Evolutionary conservation across 2,329 filamentous ascomycete species (phyloP).

Genomic region (Elsinoe perseae): DNA sequence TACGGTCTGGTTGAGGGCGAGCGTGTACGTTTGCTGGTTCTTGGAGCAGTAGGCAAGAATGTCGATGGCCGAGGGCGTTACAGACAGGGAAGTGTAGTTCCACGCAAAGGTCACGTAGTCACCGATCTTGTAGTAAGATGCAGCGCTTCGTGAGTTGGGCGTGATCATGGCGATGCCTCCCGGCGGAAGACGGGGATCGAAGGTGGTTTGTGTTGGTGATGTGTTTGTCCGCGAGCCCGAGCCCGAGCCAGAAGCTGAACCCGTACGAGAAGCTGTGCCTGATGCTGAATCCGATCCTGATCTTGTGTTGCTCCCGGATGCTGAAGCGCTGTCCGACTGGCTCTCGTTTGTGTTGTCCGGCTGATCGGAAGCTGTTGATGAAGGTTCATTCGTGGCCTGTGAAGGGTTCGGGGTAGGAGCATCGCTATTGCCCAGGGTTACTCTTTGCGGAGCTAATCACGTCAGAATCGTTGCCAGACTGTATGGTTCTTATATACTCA

Average conservation of each 20-base stretch:
- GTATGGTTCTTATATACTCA: background rate
- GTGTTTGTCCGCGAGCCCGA: slow-evolving; percentile 20
- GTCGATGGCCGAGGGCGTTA: slow-evolving; percentile 53
- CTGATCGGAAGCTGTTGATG: slow-evolving; percentile 15
- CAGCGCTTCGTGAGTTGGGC: slow-evolving; percentile 41
- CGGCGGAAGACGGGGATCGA: slow-evolving; percentile 47
- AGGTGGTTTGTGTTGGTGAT: slow-evolving; percentile 26
- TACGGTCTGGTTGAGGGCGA: slow-evolving; percentile 49
- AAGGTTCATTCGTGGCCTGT: slow-evolving; percentile 10
- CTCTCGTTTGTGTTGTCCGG: slow-evolving; percentile 18
- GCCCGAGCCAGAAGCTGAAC: slow-evolving; percentile 14
- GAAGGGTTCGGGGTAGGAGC: slow-evolving; percentile 19
- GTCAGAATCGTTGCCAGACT: slow-evolving; percentile 1
- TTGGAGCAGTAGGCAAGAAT: slow-evolving; percentile 53
- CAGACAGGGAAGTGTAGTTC: slow-evolving; percentile 59
- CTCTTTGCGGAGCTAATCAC: slow-evolving; percentile 17
- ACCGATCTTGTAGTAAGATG: slow-evolving; percentile 53
- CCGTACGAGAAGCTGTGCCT: slow-evolving; percentile 17
- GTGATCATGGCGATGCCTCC: slow-evolving; percentile 57
- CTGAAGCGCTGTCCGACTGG: slow-evolving; percentile 16
- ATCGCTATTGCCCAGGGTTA: slow-evolving; percentile 22
- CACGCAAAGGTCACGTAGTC: slow-evolving; percentile 56
- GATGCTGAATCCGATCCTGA: slow-evolving; percentile 21
- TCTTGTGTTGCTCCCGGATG: slow-evolving; percentile 16
- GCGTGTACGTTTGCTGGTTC: slow-evolving; percentile 54